Percentiles rank a stretch among this genome's conserved stretches.
These are phyloP conservation scores for Penicillium goetzii DNA, from an alignment of 495 filamentous ascomycete species.

Conservation along the genomic window DNA sequence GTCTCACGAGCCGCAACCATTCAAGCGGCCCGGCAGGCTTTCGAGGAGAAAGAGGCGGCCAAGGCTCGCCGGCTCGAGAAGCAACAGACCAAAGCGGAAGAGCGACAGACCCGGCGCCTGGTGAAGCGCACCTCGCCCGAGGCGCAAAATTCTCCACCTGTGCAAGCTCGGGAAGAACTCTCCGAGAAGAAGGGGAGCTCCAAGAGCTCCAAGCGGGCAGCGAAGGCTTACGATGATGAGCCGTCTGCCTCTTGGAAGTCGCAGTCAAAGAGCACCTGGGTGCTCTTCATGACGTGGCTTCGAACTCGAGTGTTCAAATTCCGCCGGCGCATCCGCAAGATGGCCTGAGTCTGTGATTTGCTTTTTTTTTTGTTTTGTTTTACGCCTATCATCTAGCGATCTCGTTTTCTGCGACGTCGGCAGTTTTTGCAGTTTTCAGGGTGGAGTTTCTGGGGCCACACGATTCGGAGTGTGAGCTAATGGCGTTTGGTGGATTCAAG, in stretches of 20 bases:
- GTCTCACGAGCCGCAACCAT: conserved; percentile 56
- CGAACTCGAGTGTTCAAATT: conserved; percentile 52
- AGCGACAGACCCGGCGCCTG: conserved; percentile 43
- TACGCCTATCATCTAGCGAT: conserved; percentile 19
- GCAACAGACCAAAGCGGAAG: conserved; percentile 55
- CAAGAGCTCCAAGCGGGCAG: conserved; percentile 2
- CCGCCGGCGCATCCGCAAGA: conserved; percentile 41
- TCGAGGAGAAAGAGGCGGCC: conserved; percentile 61
- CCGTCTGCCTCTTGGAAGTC: conserved; percentile 39
- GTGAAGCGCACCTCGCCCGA: conserved; percentile 34
- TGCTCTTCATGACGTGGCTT: conserved; percentile 54
- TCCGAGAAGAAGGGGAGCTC: conserved; percentile 23
- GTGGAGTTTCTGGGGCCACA: conserved; percentile 7
- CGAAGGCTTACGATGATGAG: background rate
- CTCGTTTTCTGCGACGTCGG: conserved; percentile 10
- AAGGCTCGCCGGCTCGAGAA: conserved; percentile 60
- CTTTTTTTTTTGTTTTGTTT: conserved; percentile 11
- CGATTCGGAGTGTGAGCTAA: conserved; percentile 5
- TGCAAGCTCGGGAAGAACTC: conserved; percentile 17
- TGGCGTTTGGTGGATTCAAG: conserved; percentile 11
- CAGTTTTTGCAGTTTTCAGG: conserved; percentile 19
- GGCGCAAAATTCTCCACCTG: conserved; percentile 17
- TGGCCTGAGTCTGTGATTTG: conserved; percentile 26
- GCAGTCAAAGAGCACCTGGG: conserved; percentile 49
- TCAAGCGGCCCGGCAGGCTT: conserved; percentile 58